These are phyloP conservation scores for Pelargonium citronellum DNA, from an alignment of 441 rosid genomes.

Conservation along the genomic window DNA sequence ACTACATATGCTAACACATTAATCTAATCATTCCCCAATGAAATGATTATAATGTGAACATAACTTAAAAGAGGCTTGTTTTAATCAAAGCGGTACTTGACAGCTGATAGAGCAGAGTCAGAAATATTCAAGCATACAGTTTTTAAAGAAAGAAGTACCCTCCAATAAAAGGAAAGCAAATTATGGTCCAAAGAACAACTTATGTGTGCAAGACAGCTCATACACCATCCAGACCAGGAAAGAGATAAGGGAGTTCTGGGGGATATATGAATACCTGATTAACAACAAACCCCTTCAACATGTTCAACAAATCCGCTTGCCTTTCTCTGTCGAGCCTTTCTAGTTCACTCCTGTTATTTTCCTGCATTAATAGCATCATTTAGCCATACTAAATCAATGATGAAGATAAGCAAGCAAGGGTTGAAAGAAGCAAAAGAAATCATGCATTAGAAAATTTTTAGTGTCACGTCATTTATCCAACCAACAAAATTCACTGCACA, in stretches of 20 bases:
- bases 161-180: not conserved
- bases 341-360: conserved; percentile 70
- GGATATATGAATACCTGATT: conserved; percentile 56
- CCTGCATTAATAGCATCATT: conserved; percentile 41
- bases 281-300: conserved; percentile 85
- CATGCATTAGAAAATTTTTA: not conserved
- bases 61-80: not conserved
- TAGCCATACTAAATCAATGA: conserved; percentile 19
- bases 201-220: not conserved
- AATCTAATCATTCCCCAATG: not conserved
- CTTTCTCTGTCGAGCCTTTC: conserved; percentile 85
- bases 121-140: not conserved
- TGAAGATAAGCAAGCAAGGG: conserved; percentile 5
- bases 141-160: too few relatives aligned
- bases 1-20: not conserved
- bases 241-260: not conserved
- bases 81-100: not conserved
- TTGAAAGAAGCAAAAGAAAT: not conserved
- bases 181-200: too few relatives aligned
- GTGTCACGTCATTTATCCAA: not conserved
- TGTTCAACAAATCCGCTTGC: conserved; percentile 63
- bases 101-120: not conserved
- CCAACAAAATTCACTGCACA: not conserved
- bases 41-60: not conserved
- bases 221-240: not conserved